A percentile compares a stretch with the other conserved stretches of the same genome.
Conservation (phyloP, 192 early-diverging fungal genomes). For the Coemansia sp. region DNA sequence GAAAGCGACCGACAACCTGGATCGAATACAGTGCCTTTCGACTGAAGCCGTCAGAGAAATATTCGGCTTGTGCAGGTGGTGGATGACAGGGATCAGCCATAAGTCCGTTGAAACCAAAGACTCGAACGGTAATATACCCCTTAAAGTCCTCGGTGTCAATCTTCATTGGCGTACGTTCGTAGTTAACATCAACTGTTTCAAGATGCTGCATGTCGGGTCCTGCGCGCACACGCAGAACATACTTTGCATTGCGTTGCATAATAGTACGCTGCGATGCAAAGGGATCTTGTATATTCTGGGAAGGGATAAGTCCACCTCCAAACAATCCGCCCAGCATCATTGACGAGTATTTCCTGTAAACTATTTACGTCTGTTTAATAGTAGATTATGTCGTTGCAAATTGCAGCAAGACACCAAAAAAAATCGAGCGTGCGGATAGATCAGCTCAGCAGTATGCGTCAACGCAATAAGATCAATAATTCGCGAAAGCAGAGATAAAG, state of each 20-base stretch:
- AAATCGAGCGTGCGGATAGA: background rate
- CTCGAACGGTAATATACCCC: slow-evolving; percentile 51
- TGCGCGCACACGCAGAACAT: slow-evolving; percentile 51
- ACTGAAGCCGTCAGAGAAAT: slow-evolving; percentile 52
- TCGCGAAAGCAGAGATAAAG: background rate
- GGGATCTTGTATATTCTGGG: slow-evolving; percentile 50
- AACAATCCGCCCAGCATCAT: slow-evolving; percentile 55
- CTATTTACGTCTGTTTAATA: too few relatives aligned
- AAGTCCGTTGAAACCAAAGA: slow-evolving; percentile 51
- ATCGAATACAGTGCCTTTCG: slow-evolving; percentile 54
- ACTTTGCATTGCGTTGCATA: slow-evolving; percentile 53
- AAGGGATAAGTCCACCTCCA: slow-evolving; percentile 35
- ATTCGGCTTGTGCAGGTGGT: slow-evolving; percentile 45
- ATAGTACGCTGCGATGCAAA: slow-evolving; percentile 45
- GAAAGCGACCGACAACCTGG: slow-evolving; percentile 51
- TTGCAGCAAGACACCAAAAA: background rate
- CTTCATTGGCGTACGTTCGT: slow-evolving; percentile 47
- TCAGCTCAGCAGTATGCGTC: too few relatives aligned
- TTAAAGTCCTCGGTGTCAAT: slow-evolving; percentile 47
- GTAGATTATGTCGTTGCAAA: slow-evolving; percentile 1
- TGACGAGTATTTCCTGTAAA: background rate
- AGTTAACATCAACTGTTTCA: slow-evolving; percentile 52
- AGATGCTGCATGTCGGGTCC: slow-evolving; percentile 44
- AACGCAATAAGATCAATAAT: background rate
- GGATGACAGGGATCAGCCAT: slow-evolving; percentile 54